Conservation (phyloP, 805 yeast species). For the Ogataea trehalophila region DNA sequence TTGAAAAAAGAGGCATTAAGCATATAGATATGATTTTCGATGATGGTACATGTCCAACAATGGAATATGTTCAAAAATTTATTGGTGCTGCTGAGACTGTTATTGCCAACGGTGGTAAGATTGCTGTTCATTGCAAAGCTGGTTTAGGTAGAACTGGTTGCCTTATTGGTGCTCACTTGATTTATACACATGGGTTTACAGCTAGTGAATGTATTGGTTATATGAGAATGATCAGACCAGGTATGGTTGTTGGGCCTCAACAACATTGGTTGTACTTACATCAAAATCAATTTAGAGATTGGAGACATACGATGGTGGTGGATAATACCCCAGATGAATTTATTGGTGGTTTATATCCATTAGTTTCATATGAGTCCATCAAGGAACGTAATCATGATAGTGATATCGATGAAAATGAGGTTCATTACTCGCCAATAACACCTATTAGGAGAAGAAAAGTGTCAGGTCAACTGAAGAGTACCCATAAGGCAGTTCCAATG, state of each 20-base stretch:
- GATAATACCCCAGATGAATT: constrained; percentile 61
- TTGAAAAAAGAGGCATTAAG: constrained; percentile 75
- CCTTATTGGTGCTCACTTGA: constrained; percentile 92
- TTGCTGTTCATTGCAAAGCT: constrained; percentile 99
- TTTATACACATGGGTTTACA: constrained; percentile 94
- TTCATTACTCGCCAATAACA: constrained; percentile 48
- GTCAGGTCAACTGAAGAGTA: constrained; percentile 62
- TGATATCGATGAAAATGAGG: constrained; percentile 26
- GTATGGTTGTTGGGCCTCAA: constrained; percentile 99
- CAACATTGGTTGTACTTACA: constrained; percentile 98
- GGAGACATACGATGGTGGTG: constrained; percentile 88
- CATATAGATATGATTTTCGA: constrained; percentile 96
- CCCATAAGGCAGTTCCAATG: constrained; percentile 75
- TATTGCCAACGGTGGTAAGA: constrained; percentile 79
- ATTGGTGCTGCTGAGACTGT: constrained; percentile 93
- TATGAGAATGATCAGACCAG: constrained; percentile 94
- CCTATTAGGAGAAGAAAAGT: constrained; percentile 70
- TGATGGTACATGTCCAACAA: constrained; percentile 96
- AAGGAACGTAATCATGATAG: constrained; percentile 40
- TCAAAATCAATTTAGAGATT: constrained; percentile 92
- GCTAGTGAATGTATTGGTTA: constrained; percentile 96
- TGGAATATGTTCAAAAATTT: constrained; percentile 88
- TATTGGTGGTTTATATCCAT: constrained; percentile 63
- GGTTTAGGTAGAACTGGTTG: constrained; percentile 98
- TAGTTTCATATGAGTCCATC: constrained; percentile 58